phyloP scores from a whole-genome alignment of 805 yeast genomes.

The Spathaspora gorwiae region DNA sequence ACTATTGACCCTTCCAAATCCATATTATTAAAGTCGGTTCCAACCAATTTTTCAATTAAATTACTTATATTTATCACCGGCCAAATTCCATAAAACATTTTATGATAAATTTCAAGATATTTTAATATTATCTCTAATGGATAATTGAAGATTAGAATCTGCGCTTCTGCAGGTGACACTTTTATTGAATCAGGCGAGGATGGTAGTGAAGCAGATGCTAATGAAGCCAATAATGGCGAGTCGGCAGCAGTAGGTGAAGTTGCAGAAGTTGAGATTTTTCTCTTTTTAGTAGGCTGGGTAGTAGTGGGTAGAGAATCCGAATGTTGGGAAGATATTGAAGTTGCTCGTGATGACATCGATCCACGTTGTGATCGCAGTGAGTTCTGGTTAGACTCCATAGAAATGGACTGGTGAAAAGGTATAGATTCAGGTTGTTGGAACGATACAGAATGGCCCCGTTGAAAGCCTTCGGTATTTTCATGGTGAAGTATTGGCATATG shows the following conservation, averaged over 20 bases:
- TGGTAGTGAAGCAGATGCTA: not conserved
- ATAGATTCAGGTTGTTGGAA: no score
- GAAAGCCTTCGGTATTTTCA: no score
- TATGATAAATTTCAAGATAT: slow-evolving; percentile 27
- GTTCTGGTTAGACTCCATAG: no score
- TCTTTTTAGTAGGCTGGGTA: no score
- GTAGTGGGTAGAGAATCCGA: no score
- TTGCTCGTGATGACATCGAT: no score
- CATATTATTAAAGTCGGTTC: not conserved
- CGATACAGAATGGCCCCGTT: no score
- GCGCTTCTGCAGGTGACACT: not conserved
- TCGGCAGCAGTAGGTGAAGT: not conserved
- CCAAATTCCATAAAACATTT: slow-evolving; percentile 41
- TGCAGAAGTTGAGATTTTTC: not conserved
- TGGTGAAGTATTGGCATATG: no score
- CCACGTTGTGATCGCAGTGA: no score
- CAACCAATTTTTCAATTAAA: not conserved
- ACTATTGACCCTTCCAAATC: slow-evolving; percentile 16
- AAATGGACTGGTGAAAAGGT: no score
- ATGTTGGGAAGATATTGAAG: no score
- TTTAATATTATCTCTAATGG: not conserved
- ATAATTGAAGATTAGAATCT: not conserved
- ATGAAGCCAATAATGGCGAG: not conserved
- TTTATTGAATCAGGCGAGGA: not conserved
- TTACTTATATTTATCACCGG: slow-evolving; percentile 20